Conservation (phyloP, 2,329 filamentous ascomycete species). For the Pseudogymnoascus sp. region DNA sequence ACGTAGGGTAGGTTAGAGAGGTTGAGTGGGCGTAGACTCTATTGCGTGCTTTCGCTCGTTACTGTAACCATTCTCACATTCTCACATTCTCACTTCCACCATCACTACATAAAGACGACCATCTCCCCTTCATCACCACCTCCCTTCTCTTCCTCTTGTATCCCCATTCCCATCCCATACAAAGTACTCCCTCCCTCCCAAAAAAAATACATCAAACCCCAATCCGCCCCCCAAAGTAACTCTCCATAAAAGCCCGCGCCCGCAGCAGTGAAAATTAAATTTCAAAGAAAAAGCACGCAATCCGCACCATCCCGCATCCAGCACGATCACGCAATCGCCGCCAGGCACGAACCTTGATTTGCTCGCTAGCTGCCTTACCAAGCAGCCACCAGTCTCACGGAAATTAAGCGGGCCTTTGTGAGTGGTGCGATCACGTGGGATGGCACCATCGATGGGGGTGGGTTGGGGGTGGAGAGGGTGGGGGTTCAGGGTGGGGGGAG, state of each 20-base stretch:
- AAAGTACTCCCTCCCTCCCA: background rate
- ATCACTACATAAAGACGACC: background rate
- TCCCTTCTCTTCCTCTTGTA: background rate
- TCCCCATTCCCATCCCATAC: background rate
- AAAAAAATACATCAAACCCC: background rate
- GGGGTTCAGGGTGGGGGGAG: background rate
- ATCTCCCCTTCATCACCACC: background rate
- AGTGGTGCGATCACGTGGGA: background rate
- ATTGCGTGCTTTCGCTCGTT: background rate
- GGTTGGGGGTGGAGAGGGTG: background rate
- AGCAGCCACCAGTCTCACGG: background rate
- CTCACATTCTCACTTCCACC: slow-evolving; percentile 1
- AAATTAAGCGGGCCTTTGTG: background rate
- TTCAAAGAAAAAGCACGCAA: slow-evolving; percentile 2
- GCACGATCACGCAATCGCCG: background rate
- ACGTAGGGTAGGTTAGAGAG: background rate
- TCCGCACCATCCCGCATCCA: background rate
- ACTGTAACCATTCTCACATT: background rate
- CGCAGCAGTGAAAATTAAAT: background rate
- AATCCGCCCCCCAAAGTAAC: background rate
- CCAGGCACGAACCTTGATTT: slow-evolving; percentile 5
- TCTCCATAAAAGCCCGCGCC: background rate
- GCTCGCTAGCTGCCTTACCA: background rate
- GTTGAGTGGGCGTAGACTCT: background rate
- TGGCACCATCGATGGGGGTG: background rate